These are phyloP conservation scores for Gaeumannomyces sp. DNA, from an alignment of 2,329 filamentous ascomycete species.

Conservation along the genomic window DNA sequence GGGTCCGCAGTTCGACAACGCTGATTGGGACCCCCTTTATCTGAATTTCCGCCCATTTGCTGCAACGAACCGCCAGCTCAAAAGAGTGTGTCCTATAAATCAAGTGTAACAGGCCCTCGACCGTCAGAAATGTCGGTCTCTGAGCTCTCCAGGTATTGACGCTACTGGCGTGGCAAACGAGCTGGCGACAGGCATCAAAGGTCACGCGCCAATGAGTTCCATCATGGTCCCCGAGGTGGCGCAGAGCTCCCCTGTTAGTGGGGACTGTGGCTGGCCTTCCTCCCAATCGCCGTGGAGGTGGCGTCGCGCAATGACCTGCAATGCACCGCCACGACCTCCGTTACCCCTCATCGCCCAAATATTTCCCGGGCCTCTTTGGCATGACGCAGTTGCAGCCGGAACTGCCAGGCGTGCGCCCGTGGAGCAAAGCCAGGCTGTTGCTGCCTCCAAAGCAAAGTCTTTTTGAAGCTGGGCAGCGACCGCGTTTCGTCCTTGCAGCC, in stretches of 20 bases:
- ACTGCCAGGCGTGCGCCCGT: background rate
- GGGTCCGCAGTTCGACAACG: too few species aligned
- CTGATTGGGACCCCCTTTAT: too few species aligned
- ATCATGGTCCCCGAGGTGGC: background rate
- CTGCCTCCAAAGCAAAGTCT: background rate
- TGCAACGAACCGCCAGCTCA: background rate
- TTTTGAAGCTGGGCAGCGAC: background rate
- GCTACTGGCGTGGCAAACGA: background rate
- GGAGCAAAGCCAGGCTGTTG: constrained; percentile 11
- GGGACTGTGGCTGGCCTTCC: background rate
- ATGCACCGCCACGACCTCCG: background rate
- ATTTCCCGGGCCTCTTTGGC: constrained; percentile 17
- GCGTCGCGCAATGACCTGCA: background rate
- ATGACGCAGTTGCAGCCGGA: constrained; percentile 23
- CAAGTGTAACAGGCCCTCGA: too few species aligned
- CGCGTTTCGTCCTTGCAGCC: too few species aligned
- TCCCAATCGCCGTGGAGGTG: background rate
- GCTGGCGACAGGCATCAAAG: background rate
- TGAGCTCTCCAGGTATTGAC: too few species aligned
- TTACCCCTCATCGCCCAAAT: constrained; percentile 15
- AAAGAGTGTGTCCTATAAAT: too few species aligned
- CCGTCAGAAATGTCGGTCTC: background rate
- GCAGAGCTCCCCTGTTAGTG: background rate
- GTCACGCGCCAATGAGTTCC: background rate
- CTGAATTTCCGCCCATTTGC: background rate